Conservation (phyloP, 257 asterid species). For the Parsonsia alboflavescens region DNA sequence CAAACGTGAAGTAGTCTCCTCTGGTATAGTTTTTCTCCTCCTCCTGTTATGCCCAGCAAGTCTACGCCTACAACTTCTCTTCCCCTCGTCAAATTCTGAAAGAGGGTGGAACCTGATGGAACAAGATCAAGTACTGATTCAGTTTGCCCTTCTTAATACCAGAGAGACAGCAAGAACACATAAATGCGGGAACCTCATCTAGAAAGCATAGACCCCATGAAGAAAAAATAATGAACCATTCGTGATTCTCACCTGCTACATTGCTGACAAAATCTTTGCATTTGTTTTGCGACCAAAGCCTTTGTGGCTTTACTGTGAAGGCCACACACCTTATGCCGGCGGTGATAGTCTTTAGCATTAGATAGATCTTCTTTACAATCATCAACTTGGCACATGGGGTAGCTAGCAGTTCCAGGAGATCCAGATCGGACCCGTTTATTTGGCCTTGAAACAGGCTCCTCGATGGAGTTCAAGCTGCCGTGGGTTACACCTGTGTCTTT, state of each 20-base stretch:
- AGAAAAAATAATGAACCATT: neutral
- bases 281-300: slow-evolving; percentile 63
- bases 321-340: slow-evolving; percentile 93
- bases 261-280: slow-evolving; percentile 53
- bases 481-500: neutral
- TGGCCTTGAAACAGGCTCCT: slow-evolving; percentile 48
- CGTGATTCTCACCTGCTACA: slow-evolving; percentile 38
- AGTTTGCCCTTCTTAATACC: neutral
- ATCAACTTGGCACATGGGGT: slow-evolving; percentile 81
- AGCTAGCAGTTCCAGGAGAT: slow-evolving; percentile 55
- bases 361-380: slow-evolving; percentile 68
- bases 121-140: slow-evolving; percentile 11
- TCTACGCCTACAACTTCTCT: slow-evolving; percentile 94
- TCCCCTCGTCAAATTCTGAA: slow-evolving; percentile 89
- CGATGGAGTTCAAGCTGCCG: slow-evolving; percentile 23
- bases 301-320: slow-evolving; percentile 69
- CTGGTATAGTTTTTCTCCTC: slow-evolving; percentile 90
- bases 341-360: slow-evolving; percentile 76
- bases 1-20: slow-evolving; percentile 45
- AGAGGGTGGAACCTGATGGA: slow-evolving; percentile 84
- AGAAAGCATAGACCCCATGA: neutral
- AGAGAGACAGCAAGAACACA: neutral
- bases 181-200: neutral
- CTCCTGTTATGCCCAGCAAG: slow-evolving; percentile 96
- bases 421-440: slow-evolving; percentile 71